Base-by-base conservation (phyloP, 257 asterid species). In the Capsicum chinense region DNA sequence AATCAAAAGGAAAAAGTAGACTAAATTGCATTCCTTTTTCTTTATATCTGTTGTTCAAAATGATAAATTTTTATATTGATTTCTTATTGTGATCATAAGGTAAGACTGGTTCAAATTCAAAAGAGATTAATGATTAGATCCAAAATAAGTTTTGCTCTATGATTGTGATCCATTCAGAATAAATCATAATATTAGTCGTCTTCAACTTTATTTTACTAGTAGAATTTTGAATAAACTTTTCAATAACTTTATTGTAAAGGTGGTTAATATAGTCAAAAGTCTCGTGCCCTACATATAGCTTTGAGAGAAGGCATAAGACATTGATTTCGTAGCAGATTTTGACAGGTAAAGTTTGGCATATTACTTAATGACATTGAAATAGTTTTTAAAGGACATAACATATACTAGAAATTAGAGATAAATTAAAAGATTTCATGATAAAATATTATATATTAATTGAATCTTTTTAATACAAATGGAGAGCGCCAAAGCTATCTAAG, bases 301-400 rank as follows among this genome's bases (percentile, higher is more conserved):
- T 8, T 74, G 80, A 26, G 26, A 52, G 63, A 52, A 76, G 48
- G 14, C 62, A 4, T 12, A 12, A 56, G 62, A 13, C 21, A 76
- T 76, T 76, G 63, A 76, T 26, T 21, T 21, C 5, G 26, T 76
- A 26, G 26, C 11, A 3, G 47, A 76, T 19, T 52, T 48, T 52
- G 39, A 76, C 81, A 21, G 26, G 47, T 52, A 76, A 39, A 21
- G 63, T 76, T 52, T 76, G 81, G 62, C 57, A 19, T 50, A 47
- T n/a, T 47, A n/a, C 4, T 71, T 10, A 11, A 47, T 47, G n/a
- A 13, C 26, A 21, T 63, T 63, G 35, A 21, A 63, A 21, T 11
- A 11, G 15, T 10, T 5, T 63, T 63, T 5, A 21, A 21, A 39
- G 2, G 33, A 26, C 33, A 26, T 26, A 26, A 63, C 70, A 63